Conservation (phyloP, 2,329 filamentous ascomycete genomes). For the Leptographium lundbergii region DNA sequence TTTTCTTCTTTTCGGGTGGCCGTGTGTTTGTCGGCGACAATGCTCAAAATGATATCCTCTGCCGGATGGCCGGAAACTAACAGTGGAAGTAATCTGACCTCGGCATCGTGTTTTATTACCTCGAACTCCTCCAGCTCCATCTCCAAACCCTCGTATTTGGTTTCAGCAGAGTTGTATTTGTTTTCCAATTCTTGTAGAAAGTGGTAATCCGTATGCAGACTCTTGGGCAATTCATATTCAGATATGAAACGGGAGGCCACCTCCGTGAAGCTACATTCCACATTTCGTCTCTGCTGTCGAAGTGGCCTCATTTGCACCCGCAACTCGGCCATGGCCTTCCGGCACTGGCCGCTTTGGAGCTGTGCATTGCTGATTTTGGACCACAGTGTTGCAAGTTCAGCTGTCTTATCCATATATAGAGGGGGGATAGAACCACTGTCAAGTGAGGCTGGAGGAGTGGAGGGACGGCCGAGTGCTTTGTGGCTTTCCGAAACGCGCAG, state of each 20-base stretch:
- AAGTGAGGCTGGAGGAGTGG: background rate
- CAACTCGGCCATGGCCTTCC: slow-evolving; percentile 1
- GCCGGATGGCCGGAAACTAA: background rate
- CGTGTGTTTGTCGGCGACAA: background rate
- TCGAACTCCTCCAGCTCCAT: slow-evolving; percentile 6
- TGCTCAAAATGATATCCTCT: background rate
- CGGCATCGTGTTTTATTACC: background rate
- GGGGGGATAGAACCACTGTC: no score
- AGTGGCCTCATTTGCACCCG: background rate
- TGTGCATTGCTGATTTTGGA: slow-evolving; percentile 16
- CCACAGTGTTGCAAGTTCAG: background rate
- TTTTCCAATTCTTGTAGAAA: background rate
- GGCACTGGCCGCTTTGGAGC: slow-evolving; percentile 8
- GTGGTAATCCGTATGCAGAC: background rate
- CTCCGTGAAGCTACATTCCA: slow-evolving; percentile 5
- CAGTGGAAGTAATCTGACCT: background rate
- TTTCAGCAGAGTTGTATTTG: slow-evolving; percentile 14
- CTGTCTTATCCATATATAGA: background rate
- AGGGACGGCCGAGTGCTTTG: background rate
- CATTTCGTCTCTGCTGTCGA: slow-evolving; percentile 1
- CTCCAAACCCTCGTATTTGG: slow-evolving; percentile 23
- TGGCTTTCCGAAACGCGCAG: background rate
- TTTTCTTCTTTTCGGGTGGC: background rate
- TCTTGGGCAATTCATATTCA: background rate
- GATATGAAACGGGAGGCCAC: no score